A percentile compares a stretch with the other conserved stretches of the same genome.
Evolutionary conservation across 495 filamentous ascomycete genomes (phyloP).

Genomic region (Aspergillus cristatus): DNA sequence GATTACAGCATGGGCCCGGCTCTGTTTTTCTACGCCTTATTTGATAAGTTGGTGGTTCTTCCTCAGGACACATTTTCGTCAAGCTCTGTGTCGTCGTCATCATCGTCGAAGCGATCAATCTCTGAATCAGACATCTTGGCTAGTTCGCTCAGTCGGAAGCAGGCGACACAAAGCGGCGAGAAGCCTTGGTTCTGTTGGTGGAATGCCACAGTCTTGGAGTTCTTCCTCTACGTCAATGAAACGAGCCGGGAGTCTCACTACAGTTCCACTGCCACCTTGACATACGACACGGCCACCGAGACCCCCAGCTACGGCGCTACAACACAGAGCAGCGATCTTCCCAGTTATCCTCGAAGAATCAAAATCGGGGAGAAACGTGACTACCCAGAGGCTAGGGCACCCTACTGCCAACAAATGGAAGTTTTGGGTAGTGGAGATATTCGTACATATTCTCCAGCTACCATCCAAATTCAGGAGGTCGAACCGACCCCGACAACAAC

Average conservation of each 20-base stretch:
- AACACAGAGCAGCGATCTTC: slow-evolving; percentile 11
- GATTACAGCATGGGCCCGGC: slow-evolving; percentile 57
- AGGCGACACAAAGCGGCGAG: slow-evolving; percentile 48
- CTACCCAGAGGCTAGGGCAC: slow-evolving; percentile 25
- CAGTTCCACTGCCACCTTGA: slow-evolving; percentile 19
- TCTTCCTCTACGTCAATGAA: slow-evolving; percentile 69
- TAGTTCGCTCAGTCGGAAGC: slow-evolving; percentile 25
- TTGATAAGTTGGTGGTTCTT: slow-evolving; percentile 78
- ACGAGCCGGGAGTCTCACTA: slow-evolving; percentile 30
- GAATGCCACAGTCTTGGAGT: slow-evolving; percentile 72
- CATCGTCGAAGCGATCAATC: slow-evolving; percentile 21
- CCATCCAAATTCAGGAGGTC: slow-evolving; percentile 52
- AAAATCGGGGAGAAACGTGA: slow-evolving; percentile 73
- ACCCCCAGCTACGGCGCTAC: slow-evolving; percentile 9
- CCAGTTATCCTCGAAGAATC: slow-evolving; percentile 58
- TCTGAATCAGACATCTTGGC: slow-evolving; percentile 18
- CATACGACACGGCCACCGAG: slow-evolving; percentile 11
- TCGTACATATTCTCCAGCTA: slow-evolving; percentile 35
- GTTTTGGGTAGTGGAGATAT: slow-evolving; percentile 43
- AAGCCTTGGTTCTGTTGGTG: slow-evolving; percentile 83
- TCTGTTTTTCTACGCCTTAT: slow-evolving; percentile 58
- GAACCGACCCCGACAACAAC: slow-evolving; percentile 38
- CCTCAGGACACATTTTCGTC: slow-evolving; percentile 41
- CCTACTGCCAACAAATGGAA: slow-evolving; percentile 66
- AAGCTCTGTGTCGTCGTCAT: slow-evolving; percentile 8